These are phyloP conservation scores for Cadophora malorum DNA, from an alignment of 2,329 filamentous ascomycete species.

Conservation along the genomic window DNA sequence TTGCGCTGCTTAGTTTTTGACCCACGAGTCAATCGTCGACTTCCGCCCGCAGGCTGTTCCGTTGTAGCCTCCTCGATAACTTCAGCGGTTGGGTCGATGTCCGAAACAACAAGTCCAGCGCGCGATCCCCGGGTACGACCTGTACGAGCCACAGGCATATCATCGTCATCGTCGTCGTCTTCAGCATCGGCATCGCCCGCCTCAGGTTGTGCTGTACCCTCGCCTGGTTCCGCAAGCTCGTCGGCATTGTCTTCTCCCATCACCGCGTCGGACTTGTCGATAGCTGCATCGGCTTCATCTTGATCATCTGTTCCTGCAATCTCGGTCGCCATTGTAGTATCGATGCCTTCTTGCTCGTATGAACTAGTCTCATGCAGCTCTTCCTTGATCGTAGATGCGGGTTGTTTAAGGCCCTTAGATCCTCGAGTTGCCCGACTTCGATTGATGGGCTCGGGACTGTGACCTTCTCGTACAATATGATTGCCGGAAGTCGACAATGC, in stretches of 20 bases:
- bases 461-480: slow-evolving; percentile 58
- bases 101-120: slow-evolving; percentile 34
- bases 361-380: slow-evolving; percentile 45
- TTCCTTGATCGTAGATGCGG: slow-evolving; percentile 45
- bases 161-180: slow-evolving; percentile 45
- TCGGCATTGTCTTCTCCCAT: slow-evolving; percentile 34
- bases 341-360: slow-evolving; percentile 39
- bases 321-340: slow-evolving; percentile 36
- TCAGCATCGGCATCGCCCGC: slow-evolving; percentile 30
- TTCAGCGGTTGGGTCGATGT: slow-evolving; percentile 50
- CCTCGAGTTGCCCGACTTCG: slow-evolving; percentile 42
- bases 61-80: slow-evolving; percentile 56
- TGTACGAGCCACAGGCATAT: slow-evolving; percentile 51
- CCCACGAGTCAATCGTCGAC: slow-evolving; percentile 42
- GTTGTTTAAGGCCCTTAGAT: slow-evolving; percentile 43
- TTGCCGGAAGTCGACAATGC: slow-evolving; percentile 67
- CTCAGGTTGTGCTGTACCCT: slow-evolving; percentile 24
- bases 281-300: slow-evolving; percentile 34
- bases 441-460: slow-evolving; percentile 59
- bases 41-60: slow-evolving; percentile 34
- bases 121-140: slow-evolving; percentile 43
- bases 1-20: slow-evolving; percentile 40
- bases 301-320: slow-evolving; percentile 42
- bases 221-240: slow-evolving; percentile 28
- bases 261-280: slow-evolving; percentile 26